Percentiles rank a stretch among this genome's conserved stretches.
phyloP scores from a whole-genome alignment of 306 rosid species.

The Myrica gale region DNA sequence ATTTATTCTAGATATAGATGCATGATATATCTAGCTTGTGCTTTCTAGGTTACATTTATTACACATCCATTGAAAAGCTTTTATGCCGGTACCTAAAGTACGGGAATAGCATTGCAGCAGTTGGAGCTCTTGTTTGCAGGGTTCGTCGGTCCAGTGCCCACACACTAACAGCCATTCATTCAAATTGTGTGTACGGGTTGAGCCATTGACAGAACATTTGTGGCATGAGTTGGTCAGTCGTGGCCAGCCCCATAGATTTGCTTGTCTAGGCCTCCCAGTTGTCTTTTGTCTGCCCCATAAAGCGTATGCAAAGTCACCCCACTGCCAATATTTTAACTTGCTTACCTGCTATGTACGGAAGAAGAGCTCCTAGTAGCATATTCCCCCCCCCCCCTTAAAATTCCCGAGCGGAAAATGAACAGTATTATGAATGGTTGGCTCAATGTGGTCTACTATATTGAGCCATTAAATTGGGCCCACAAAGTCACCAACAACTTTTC shows the following conservation, averaged over 20 bases:
- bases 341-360: no score
- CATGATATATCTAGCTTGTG: not conserved
- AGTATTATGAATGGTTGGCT: no score
- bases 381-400: no score
- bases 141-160: not conserved
- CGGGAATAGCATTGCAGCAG: no score
- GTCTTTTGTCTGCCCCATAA: not conserved
- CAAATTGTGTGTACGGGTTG: not conserved
- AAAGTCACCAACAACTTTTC: no score
- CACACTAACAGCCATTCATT: not conserved
- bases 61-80: not conserved
- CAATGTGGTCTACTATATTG: no score
- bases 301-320: not conserved
- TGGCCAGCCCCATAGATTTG: no score
- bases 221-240: slow-evolving; percentile 3
- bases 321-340: not conserved
- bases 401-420: no score
- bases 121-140: not conserved
- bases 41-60: not conserved
- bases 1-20: no score
- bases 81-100: not conserved
- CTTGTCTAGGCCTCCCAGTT: not conserved
- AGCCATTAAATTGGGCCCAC: no score
- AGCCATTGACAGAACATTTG: not conserved
- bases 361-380: no score